Evolutionary conservation across 2,329 filamentous ascomycete genomes (phyloP).

Genomic region (Coniella lustricola): DNA sequence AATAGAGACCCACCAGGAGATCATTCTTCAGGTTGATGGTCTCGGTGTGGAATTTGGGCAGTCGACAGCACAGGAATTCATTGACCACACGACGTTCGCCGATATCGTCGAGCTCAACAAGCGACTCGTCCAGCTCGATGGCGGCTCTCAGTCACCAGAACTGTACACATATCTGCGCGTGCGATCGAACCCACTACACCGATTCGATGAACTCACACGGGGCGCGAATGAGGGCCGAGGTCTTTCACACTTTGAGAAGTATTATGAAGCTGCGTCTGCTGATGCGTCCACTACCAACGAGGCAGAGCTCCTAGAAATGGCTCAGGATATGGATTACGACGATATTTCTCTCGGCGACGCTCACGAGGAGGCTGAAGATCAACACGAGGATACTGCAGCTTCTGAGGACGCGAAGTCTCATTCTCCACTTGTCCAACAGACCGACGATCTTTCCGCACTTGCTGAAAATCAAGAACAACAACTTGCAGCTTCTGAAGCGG

Average conservation of each 20-base stretch:
- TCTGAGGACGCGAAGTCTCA: not conserved
- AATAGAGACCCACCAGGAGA: conserved; percentile 37
- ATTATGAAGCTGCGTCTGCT: conserved; percentile 9
- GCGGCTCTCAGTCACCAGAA: conserved; percentile 6
- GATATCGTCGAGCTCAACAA: conserved; percentile 13
- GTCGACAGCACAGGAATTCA: conserved; percentile 12
- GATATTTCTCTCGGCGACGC: not conserved
- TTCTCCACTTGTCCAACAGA: conserved; percentile 1
- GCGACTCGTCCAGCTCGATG: conserved; percentile 10
- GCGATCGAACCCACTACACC: conserved; percentile 9
- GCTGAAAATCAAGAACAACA: conserved; percentile 4
- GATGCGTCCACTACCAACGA: conserved; percentile 9
- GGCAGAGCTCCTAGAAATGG: conserved; percentile 9
- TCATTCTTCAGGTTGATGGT: conserved; percentile 45
- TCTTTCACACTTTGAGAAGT: conserved; percentile 10
- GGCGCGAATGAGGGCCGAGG: conserved; percentile 11
- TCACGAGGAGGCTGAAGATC: not conserved
- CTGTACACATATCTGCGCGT: conserved; percentile 13
- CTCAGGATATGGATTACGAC: conserved; percentile 2
- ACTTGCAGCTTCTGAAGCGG: not conserved
- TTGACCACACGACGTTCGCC: conserved; percentile 12
- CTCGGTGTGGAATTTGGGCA: conserved; percentile 47
- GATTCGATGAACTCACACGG: conserved; percentile 10
- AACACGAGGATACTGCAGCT: not conserved
- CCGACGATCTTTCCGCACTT: conserved; percentile 5